Evolutionary conservation across 371 early-diverging fungal genomes (phyloP).

Genomic region (Encephalitozoon hellem): DNA sequence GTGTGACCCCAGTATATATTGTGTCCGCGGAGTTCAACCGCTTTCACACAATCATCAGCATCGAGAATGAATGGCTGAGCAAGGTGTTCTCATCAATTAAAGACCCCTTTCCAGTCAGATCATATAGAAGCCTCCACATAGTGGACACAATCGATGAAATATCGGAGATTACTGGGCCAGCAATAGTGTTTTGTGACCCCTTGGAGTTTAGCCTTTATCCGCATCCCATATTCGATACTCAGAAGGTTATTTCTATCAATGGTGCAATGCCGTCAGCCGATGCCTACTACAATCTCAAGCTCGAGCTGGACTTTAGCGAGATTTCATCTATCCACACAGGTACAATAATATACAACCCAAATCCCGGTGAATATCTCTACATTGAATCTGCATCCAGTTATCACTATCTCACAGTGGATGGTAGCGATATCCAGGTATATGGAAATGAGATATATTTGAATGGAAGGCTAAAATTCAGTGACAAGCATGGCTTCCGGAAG

Average conservation of each 20-base stretch:
- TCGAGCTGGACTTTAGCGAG: not conserved
- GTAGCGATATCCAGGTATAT: not conserved
- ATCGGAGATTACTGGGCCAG: not conserved
- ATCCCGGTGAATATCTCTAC: not conserved
- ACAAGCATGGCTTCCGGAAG: not conserved
- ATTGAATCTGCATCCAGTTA: not conserved
- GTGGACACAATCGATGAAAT: constrained; percentile 5
- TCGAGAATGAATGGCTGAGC: constrained; percentile 3
- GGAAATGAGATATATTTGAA: not conserved
- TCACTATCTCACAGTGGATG: not conserved
- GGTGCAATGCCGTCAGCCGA: not conserved
- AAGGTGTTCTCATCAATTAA: not conserved
- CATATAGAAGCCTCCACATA: not conserved
- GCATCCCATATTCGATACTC: not conserved
- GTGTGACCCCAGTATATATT: not conserved
- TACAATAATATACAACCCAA: not conserved
- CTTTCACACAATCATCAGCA: not conserved
- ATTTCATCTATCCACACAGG: not conserved
- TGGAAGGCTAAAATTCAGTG: constrained; percentile 1
- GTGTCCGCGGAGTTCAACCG: not conserved
- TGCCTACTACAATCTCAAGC: not conserved
- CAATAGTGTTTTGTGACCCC: not conserved
- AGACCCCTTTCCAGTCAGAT: not conserved
- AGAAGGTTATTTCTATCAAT: not conserved
- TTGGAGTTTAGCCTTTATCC: not conserved